Evolutionary conservation across 345 rosid genomes (phyloP).

Genomic region (Combretum micranthum): DNA sequence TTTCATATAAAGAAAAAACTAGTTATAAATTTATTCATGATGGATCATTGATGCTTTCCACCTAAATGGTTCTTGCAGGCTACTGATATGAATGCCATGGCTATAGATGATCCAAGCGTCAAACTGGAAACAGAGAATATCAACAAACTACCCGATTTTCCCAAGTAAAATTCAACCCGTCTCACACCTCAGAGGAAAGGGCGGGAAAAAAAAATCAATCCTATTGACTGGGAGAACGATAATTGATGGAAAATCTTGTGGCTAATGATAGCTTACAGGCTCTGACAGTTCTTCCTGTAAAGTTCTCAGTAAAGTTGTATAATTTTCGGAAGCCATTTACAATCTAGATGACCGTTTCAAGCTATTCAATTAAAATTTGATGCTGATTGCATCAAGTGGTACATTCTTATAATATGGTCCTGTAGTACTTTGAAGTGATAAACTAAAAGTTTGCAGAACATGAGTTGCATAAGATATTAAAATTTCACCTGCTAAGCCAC

Average conservation of each 20-base stretch:
- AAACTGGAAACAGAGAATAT: constrained; percentile 60
- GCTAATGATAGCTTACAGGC: background rate
- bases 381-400: too few species aligned
- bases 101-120: constrained; percentile 52
- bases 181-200: background rate
- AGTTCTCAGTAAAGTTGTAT: constrained; percentile 3
- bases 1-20: too few species aligned
- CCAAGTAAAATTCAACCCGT: constrained; percentile 22
- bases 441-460: too few species aligned
- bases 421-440: too few species aligned
- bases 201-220: background rate
- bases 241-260: too few species aligned
- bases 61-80: constrained; percentile 33
- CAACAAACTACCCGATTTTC: constrained; percentile 43
- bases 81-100: constrained; percentile 38
- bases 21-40: too few species aligned
- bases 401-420: too few species aligned
- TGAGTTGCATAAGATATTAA: too few species aligned
- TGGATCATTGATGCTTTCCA: background rate
- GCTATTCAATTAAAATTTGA: too few species aligned
- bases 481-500: too few species aligned
- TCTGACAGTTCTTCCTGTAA: constrained; percentile 2
- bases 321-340: background rate
- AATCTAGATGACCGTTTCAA: too few species aligned
- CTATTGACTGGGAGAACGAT: too few species aligned